These are phyloP conservation scores for Adansonia rubrostipa DNA, from an alignment of 441 rosid genomes.

Conservation along the genomic window DNA sequence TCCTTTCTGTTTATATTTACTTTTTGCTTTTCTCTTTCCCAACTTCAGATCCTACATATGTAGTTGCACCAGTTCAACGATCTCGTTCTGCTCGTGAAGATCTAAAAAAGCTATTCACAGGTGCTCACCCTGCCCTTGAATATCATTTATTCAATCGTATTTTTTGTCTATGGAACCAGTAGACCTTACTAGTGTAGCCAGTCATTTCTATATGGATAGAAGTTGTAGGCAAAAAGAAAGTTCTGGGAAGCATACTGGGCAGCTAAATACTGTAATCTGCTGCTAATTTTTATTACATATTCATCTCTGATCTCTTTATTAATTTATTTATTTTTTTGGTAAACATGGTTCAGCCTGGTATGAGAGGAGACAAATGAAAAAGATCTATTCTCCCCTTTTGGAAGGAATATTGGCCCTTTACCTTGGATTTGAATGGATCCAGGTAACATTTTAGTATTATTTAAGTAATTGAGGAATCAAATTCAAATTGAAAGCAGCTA, in stretches of 20 bases:
- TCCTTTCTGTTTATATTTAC: neutral
- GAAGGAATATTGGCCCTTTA: slow-evolving; percentile 89
- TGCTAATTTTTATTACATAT: neutral
- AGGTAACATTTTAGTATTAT: slow-evolving; percentile 44
- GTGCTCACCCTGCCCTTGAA: slow-evolving; percentile 37
- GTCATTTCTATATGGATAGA: too few relatives aligned
- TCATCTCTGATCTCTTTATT: neutral
- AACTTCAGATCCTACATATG: slow-evolving; percentile 77
- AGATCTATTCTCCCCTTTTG: slow-evolving; percentile 93
- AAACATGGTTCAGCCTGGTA: slow-evolving; percentile 73
- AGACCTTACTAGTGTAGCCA: too few relatives aligned
- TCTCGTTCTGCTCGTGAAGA: slow-evolving; percentile 70
- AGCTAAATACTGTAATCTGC: neutral
- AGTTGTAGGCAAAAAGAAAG: too few relatives aligned
- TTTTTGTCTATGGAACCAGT: neutral
- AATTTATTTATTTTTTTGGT: neutral
- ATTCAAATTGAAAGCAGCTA: neutral
- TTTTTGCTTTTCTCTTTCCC: slow-evolving; percentile 20
- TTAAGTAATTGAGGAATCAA: slow-evolving; percentile 13
- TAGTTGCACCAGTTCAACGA: slow-evolving; percentile 77
- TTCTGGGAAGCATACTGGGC: neutral
- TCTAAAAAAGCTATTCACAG: slow-evolving; percentile 87
- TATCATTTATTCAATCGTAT: neutral
- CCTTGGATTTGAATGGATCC: slow-evolving; percentile 94
- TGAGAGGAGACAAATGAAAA: slow-evolving; percentile 92